Percentiles rank a stretch among this genome's conserved stretches.
Conservation (phyloP, 306 rosid species). For the Vigna trinervia region DNA sequence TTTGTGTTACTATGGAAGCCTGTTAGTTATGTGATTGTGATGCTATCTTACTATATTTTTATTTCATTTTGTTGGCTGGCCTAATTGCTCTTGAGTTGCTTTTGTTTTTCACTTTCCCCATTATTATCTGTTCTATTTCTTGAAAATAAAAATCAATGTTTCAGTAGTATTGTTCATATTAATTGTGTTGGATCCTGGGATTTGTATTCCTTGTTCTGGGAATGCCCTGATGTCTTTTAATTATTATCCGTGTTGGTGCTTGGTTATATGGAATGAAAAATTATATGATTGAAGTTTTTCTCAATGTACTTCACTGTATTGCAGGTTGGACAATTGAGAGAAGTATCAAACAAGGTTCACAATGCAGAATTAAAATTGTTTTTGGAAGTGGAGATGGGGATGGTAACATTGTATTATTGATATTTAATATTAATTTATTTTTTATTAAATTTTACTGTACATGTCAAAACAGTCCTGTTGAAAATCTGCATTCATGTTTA, state of each 20-base stretch:
- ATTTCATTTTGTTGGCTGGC: background rate
- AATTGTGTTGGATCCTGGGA: slow-evolving; percentile 22
- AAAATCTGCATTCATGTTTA: slow-evolving; percentile 40
- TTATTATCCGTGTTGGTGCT: slow-evolving; percentile 4
- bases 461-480: slow-evolving; percentile 15
- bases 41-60: slow-evolving; percentile 10
- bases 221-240: background rate
- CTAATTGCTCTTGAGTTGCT: background rate
- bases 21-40: slow-evolving; percentile 26
- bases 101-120: background rate
- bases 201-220: slow-evolving; percentile 18
- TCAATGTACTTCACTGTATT: slow-evolving; percentile 30
- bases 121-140: slow-evolving; percentile 31
- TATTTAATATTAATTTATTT: slow-evolving; percentile 17
- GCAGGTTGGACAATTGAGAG: slow-evolving; percentile 59
- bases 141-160: slow-evolving; percentile 3
- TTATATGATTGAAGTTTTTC: slow-evolving; percentile 31
- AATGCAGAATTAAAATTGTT: slow-evolving; percentile 56
- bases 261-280: background rate
- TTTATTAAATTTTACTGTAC: slow-evolving; percentile 1
- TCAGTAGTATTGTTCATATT: background rate
- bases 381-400: slow-evolving; percentile 53
- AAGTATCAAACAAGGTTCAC: slow-evolving; percentile 54
- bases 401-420: slow-evolving; percentile 44
- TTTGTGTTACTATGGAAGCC: background rate